Base-by-base conservation (phyloP, 306 rosid species). In the Aeschynomene evenia region DNA sequence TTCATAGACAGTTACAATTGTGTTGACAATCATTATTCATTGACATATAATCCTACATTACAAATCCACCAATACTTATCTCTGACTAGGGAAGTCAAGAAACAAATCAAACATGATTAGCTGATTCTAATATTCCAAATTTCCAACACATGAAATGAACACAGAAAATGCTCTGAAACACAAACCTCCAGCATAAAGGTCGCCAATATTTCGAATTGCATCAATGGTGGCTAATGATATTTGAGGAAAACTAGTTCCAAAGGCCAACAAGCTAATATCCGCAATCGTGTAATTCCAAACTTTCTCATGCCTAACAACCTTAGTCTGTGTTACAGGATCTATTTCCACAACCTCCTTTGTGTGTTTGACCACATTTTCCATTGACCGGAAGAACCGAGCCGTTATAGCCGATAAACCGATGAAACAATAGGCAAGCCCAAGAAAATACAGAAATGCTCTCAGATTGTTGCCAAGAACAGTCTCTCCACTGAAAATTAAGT, bases 171-270 rank as follows among this genome's bases (percentile, higher is more conserved):
- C 71, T 53, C 53, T 29, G 68, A 61, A 64, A 26, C 70, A 80
- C 87, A 77, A 82, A 94, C 98, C 98, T 87, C 98, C 97, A 64
- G 98, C 98, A 75, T 90, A 74, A 26, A 77, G 82, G 37, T 83
- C 77, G 66, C 98, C 97, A 50, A 91, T 26, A 76, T 91, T 94
- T 70, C 71, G 87, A 56, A 94, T 56, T 62, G 99, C 97, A 82
- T 94, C 98, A 59, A 94, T 90, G 75, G 88, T 94, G 70, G 98
- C 98, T 39, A 94, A 79, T 23, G 98, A 94, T 77, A 94, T 90
- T 81, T 94, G 98, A 70, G 98, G 98, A 83, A 94, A 94, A 84
- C 98, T 94, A 48, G 99, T 94, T 70, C 99, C 99, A 65, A 90
- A 94, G 23, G 99, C 99, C 82, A 94, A 83, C 71, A 94, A 61